Conservation (phyloP, 305 asterid genomes). For the Lippia alba region DNA sequence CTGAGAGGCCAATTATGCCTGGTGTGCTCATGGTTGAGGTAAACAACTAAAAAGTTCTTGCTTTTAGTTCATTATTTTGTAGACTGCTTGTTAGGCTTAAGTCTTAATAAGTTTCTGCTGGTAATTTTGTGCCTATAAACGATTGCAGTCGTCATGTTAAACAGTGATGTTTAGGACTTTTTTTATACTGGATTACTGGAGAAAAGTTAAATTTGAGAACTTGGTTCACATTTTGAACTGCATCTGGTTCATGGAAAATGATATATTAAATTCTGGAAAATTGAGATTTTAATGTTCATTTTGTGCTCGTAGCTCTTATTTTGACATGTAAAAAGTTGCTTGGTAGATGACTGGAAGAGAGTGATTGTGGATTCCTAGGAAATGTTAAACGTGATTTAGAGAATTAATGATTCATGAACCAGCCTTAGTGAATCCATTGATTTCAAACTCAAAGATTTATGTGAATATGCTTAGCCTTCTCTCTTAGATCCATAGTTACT, state of each 20-base stretch:
- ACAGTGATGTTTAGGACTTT: too few species aligned
- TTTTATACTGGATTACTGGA: too few species aligned
- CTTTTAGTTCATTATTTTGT: not conserved
- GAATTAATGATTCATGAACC: not conserved
- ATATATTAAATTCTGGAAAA: conserved; percentile 1
- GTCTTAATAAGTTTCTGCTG: not conserved
- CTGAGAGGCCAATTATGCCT: conserved; percentile 94
- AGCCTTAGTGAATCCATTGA: not conserved
- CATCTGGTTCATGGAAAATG: conserved; percentile 12
- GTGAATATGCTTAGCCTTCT: not conserved
- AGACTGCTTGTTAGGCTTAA: not conserved
- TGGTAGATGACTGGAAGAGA: conserved; percentile 9
- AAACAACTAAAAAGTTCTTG: conserved; percentile 14
- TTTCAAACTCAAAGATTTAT: conserved; percentile 1
- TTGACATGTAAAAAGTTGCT: conserved; percentile 9
- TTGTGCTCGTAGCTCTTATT: conserved; percentile 8
- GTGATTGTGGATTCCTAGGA: not conserved
- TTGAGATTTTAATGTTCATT: not conserved
- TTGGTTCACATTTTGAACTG: conserved; percentile 2
- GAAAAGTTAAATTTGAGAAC: not conserved
- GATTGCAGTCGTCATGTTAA: not conserved
- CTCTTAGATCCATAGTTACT: not conserved
- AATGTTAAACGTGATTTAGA: not conserved
- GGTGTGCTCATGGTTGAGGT: conserved; percentile 99
- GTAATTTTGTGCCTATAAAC: not conserved